Conservation (phyloP, 768 basidiomycete species). For the Pulveroboletus ravenelii region DNA sequence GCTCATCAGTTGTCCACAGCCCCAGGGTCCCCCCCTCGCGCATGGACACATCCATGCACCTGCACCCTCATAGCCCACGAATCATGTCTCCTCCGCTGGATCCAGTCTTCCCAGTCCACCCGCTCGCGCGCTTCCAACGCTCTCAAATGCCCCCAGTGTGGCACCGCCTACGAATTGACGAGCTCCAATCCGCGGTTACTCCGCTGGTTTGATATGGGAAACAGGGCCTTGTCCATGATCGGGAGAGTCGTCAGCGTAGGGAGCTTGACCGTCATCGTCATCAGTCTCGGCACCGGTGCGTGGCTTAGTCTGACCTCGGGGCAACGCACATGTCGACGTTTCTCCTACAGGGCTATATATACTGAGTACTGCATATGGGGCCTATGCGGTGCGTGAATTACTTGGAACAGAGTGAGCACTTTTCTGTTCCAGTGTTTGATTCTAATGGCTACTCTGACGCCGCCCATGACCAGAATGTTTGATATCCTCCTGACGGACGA, state of each 20-base stretch:
- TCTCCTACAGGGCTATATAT: slow-evolving; percentile 39
- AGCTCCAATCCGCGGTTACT: slow-evolving; percentile 57
- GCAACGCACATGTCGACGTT: background rate
- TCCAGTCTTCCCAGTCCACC: slow-evolving; percentile 61
- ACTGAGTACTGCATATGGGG: slow-evolving; percentile 63
- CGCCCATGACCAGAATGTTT: slow-evolving; percentile 45
- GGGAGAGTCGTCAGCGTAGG: slow-evolving; percentile 52
- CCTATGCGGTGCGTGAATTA: slow-evolving; percentile 64
- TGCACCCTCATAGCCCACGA: slow-evolving; percentile 82
- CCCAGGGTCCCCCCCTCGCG: slow-evolving; percentile 44
- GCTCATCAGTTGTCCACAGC: slow-evolving; percentile 24
- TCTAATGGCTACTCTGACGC: background rate
- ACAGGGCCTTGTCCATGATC: slow-evolving; percentile 43
- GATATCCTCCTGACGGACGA: slow-evolving; percentile 62
- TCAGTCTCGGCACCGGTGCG: slow-evolving; percentile 61
- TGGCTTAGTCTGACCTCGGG: slow-evolving; percentile 4
- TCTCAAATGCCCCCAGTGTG: slow-evolving; percentile 78
- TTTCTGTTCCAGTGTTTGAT: background rate
- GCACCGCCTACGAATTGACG: slow-evolving; percentile 58
- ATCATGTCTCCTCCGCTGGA: slow-evolving; percentile 75
- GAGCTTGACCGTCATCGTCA: slow-evolving; percentile 45
- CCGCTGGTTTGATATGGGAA: slow-evolving; percentile 45
- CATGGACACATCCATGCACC: slow-evolving; percentile 77
- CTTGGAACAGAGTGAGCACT: slow-evolving; percentile 58
- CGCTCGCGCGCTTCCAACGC: slow-evolving; percentile 53